phyloP scores from a whole-genome alignment of 1,139 yeast genomes.

The Candida buenavistaensis region DNA sequence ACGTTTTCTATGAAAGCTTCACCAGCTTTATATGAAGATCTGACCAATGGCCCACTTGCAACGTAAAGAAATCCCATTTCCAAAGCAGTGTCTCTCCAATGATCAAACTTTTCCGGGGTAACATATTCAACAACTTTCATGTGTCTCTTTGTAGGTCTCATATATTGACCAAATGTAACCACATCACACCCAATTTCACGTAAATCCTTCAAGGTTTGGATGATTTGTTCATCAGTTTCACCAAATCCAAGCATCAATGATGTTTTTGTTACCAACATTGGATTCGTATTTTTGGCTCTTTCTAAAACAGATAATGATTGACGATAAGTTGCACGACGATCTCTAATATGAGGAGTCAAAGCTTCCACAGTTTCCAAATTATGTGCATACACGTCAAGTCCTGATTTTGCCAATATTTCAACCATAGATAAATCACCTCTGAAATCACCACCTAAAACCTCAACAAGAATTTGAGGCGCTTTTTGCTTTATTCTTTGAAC shows the following conservation, averaged over 20 bases:
- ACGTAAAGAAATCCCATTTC: slow-evolving; percentile 93
- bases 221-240: slow-evolving; percentile 86
- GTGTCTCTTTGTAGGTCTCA: slow-evolving; percentile 98
- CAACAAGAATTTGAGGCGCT: slow-evolving; percentile 90
- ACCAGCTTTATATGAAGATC: slow-evolving; percentile 98
- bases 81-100: slow-evolving; percentile 87
- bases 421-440: slow-evolving; percentile 86
- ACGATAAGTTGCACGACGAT: slow-evolving; percentile 92
- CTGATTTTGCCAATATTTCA: slow-evolving; percentile 75
- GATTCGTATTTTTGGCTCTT: slow-evolving; percentile 77
- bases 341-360: slow-evolving; percentile 92
- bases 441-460: slow-evolving; percentile 93
- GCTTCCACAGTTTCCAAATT: slow-evolving; percentile 96
- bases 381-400: slow-evolving; percentile 96
- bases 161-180: slow-evolving; percentile 97
- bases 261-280: slow-evolving; percentile 83
- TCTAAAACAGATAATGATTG: slow-evolving; percentile 79
- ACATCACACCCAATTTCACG: slow-evolving; percentile 83
- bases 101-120: slow-evolving; percentile 91
- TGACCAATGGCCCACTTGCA: slow-evolving; percentile 95
- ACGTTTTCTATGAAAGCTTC: slow-evolving; percentile 97
- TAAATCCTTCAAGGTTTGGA: slow-evolving; percentile 72
- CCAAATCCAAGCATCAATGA: slow-evolving; percentile 97
- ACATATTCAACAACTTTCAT: slow-evolving; percentile 97
- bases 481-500: slow-evolving; percentile 80